These are phyloP conservation scores for Ophiostoma populinum DNA, from an alignment of 2,329 filamentous ascomycete genomes.

Conservation along the genomic window DNA sequence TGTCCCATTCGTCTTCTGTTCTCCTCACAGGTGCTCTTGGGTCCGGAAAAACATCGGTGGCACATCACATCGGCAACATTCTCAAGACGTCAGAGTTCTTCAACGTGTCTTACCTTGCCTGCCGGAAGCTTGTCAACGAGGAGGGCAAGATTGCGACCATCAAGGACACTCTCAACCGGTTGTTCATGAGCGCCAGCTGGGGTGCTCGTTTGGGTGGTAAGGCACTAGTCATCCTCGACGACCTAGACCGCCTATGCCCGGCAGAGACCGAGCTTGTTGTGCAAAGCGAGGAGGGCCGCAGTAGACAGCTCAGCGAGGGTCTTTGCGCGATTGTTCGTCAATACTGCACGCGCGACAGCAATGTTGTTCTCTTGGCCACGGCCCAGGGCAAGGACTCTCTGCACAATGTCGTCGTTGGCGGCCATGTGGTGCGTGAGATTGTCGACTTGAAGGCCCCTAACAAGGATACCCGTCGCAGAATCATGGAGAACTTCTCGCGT, in stretches of 20 bases:
- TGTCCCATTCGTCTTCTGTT: conserved; percentile 76
- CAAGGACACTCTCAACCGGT: conserved; percentile 67
- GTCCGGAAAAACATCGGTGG: conserved; percentile 72
- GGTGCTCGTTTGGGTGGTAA: conserved; percentile 72
- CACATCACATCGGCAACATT: conserved; percentile 56
- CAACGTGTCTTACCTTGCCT: conserved; percentile 73
- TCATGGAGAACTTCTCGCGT: conserved; percentile 64
- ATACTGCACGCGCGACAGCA: conserved; percentile 63
- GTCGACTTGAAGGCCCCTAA: conserved; percentile 77
- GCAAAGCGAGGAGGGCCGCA: conserved; percentile 82
- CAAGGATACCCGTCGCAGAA: conserved; percentile 70
- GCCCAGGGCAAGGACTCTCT: conserved; percentile 85
- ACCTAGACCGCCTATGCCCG: conserved; percentile 83
- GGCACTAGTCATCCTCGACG: conserved; percentile 74
- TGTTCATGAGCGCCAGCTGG: conserved; percentile 87
- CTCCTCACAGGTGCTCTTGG: conserved; percentile 78
- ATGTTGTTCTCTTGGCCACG: conserved; percentile 75
- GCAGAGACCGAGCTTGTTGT: conserved; percentile 89
- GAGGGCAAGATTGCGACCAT: conserved; percentile 80
- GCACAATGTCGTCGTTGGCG: conserved; percentile 77
- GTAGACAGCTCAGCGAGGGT: conserved; percentile 79
- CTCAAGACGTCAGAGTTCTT: conserved; percentile 59
- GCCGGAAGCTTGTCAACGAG: conserved; percentile 73
- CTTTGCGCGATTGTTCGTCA: conserved; percentile 69
- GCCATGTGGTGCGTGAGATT: conserved; percentile 85